Evolutionary conservation across 2,329 filamentous ascomycete species (phyloP).

Genomic region (Rutstroemia sp.): DNA sequence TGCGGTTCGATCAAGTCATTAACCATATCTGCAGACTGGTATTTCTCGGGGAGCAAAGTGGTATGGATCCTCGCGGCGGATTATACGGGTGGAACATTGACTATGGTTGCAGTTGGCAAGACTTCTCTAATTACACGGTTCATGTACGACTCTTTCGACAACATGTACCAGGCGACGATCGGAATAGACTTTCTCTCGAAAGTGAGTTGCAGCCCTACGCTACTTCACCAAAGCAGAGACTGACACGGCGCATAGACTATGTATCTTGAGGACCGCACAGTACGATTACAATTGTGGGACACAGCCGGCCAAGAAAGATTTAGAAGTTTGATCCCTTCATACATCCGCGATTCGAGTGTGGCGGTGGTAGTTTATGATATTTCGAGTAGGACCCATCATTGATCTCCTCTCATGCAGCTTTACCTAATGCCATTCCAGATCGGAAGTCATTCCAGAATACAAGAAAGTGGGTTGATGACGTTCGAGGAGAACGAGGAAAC

Average conservation of each 20-base stretch:
- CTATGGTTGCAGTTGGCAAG: constrained; percentile 71
- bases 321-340: constrained; percentile 92
- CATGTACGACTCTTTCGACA: constrained; percentile 99
- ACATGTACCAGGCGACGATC: constrained; percentile 98
- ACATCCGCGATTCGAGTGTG: constrained; percentile 96
- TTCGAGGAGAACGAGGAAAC: constrained; percentile 90
- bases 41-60: constrained; percentile 96
- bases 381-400: constrained; percentile 55
- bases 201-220: constrained; percentile 42
- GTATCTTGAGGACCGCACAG: constrained; percentile 98
- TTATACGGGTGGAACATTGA: constrained; percentile 12
- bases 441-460: constrained; percentile 98
- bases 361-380: constrained; percentile 99
- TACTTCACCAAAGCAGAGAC: constrained; percentile 6
- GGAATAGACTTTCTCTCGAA: constrained; percentile 99
- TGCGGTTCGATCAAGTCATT: constrained; percentile 10
- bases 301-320: constrained; percentile 97
- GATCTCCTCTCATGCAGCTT: background rate
- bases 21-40: constrained; percentile 59
- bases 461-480: constrained; percentile 98
- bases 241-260: constrained; percentile 60
- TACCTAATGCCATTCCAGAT: constrained; percentile 42
- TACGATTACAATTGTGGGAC: constrained; percentile 96
- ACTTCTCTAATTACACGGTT: constrained; percentile 97
- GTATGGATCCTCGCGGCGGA: constrained; percentile 47